phyloP scores from a whole-genome alignment of 495 filamentous ascomycete species.

The Talaromyces thailandensis region DNA sequence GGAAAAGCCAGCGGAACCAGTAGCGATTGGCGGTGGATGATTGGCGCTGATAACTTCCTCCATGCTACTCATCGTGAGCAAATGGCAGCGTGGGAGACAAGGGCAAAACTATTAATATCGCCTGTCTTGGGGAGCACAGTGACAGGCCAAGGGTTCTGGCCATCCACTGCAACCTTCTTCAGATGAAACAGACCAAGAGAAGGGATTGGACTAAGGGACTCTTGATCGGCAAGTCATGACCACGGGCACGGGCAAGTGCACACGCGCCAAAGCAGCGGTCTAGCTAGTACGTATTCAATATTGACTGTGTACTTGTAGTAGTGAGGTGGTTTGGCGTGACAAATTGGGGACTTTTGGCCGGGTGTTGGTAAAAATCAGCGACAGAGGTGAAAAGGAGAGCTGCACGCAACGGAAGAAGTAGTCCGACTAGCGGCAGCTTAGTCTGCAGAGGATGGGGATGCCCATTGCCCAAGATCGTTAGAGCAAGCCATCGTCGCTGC shows the following conservation, averaged over 20 bases:
- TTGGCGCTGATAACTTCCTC: slow-evolving; percentile 2
- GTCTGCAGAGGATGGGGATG: background rate
- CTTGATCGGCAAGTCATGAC: slow-evolving; percentile 1
- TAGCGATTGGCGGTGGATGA: slow-evolving; percentile 4
- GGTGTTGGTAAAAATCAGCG: background rate
- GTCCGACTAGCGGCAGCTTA: background rate
- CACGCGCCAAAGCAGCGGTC: background rate
- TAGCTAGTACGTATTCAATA: background rate
- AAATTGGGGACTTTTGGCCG: background rate
- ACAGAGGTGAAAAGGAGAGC: background rate
- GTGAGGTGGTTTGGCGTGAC: background rate
- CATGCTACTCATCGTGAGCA: slow-evolving; percentile 3
- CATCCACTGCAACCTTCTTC: slow-evolving; percentile 67
- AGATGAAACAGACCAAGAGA: slow-evolving; percentile 3
- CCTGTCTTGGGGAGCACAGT: background rate
- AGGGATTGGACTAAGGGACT: background rate
- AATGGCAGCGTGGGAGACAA: background rate
- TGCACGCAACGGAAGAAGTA: background rate
- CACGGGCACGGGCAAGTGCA: slow-evolving; percentile 2
- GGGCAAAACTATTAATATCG: background rate
- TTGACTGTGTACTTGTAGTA: too few relatives aligned
- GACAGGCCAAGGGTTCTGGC: slow-evolving; percentile 66
- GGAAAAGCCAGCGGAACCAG: slow-evolving; percentile 8
- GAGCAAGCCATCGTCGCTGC: background rate
- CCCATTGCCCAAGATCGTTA: background rate